phyloP scores from a whole-genome alignment of 345 rosid genomes.

The Eucalyptus globulus region DNA sequence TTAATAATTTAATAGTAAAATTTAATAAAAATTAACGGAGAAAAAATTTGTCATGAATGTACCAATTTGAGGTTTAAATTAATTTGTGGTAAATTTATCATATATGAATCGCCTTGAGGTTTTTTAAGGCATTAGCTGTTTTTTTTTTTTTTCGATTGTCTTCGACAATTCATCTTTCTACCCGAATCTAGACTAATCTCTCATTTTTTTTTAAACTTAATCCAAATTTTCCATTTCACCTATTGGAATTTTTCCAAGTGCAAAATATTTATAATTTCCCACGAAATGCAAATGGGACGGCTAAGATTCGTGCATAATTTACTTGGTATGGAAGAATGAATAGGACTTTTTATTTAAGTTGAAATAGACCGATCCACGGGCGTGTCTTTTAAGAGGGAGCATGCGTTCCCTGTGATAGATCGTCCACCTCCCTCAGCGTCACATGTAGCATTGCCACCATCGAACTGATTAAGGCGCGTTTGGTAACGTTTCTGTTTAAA shows the following conservation, averaged over 20 bases:
- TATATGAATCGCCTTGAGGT: accelerated
- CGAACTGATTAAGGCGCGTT: no score
- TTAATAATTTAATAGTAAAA: no score
- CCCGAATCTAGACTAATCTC: background rate
- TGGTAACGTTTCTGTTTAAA: no score
- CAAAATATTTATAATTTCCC: background rate
- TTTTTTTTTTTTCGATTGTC: background rate
- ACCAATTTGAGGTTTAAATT: no score
- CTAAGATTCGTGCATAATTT: background rate
- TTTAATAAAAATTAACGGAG: accelerated
- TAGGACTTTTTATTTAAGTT: background rate
- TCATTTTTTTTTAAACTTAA: background rate
- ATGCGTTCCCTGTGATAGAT: no score
- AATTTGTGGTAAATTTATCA: accelerated
- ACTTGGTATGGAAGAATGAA: background rate
- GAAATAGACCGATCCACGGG: no score
- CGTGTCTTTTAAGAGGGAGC: no score
- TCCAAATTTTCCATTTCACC: background rate
- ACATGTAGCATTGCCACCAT: no score
- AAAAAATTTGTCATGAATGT: accelerated
- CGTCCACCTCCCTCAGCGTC: no score
- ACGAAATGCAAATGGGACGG: background rate
- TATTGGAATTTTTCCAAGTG: background rate
- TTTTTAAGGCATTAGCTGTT: accelerated
- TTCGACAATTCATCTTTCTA: background rate